Conservation (phyloP, 768 basidiomycete genomes). For the Sistotremastrum suecicum region DNA sequence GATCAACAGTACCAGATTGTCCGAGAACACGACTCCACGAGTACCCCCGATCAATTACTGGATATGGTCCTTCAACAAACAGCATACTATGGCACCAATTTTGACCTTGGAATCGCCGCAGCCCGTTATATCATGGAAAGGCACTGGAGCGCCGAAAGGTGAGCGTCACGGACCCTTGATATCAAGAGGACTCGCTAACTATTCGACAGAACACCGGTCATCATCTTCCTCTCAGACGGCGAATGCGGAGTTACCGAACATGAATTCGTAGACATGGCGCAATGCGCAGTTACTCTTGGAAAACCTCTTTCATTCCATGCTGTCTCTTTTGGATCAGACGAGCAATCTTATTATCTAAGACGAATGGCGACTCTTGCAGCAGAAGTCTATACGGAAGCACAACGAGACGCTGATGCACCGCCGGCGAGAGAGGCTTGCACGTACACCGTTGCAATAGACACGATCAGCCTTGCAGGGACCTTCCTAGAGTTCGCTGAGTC, state of each 20-base stretch:
- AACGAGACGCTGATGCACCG: constrained; percentile 23
- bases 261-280: constrained; percentile 26
- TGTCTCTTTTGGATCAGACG: constrained; percentile 34
- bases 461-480: constrained; percentile 19
- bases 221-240: constrained; percentile 49
- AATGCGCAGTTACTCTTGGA: constrained; percentile 28
- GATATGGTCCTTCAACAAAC: constrained; percentile 19
- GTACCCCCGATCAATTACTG: constrained; percentile 31
- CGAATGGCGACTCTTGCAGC: constrained; percentile 38
- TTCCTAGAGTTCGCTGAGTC: no score
- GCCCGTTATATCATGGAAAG: constrained; percentile 26
- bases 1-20: constrained; percentile 10
- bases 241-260: constrained; percentile 26
- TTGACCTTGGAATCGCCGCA: constrained; percentile 22
- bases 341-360: constrained; percentile 16
- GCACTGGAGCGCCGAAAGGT: constrained; percentile 40
- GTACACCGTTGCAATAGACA: constrained; percentile 35
- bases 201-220: no score
- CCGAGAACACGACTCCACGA: constrained; percentile 31
- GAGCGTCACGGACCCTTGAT: no score
- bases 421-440: constrained; percentile 23
- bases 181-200: no score
- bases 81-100: constrained; percentile 28
- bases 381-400: constrained; percentile 30
- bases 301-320: constrained; percentile 39